Base-by-base conservation (phyloP, 352 stramenopile species). In the Globisporangium radiosum region DNA sequence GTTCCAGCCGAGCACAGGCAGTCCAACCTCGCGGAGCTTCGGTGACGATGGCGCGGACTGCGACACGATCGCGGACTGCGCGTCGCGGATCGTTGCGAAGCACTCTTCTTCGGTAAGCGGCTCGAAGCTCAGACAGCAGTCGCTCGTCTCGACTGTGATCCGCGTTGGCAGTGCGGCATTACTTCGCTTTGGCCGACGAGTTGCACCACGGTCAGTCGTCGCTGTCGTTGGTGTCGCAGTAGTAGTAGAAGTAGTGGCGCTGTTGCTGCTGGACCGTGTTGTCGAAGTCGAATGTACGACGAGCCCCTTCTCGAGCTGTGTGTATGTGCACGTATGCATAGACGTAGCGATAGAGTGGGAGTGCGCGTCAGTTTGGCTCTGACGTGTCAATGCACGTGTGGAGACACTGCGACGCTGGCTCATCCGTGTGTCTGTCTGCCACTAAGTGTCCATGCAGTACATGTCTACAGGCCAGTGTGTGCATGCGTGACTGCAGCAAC, bases 1-100 rank as follows among this genome's bases (percentile, higher is more conserved):
- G 39, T 63, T 70, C 70, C 70, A 77, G 56, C 67, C 70, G 56
- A 77, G 67, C 50, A 77, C 57, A 0, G 59, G 40, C 0, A 50
- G 45, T 0, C 64, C 70, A 7, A 70, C 51, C 15, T 65, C 58
- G 3, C 42, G 48, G 51, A 77, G 73, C 13, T 36, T 61, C 0
- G 42, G 4, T 13, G 43, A 5, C 1, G 19, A 33, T 33, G 25
- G 51, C 10, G 55, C 43, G 8, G 47, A 47, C 47, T 66, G 69
- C 11, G 69, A 76, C 15, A 54, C 54, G 11, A 71, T 60, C 5
- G 68, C 52, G 4, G 14, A 48, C 19, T 70, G 56, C 17, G 62
- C 45, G 0, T 2, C n/a, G 33, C 59, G 53, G 13, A 68, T 66
- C 7, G 72, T 64, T 0, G 7, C 47, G 17, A 54, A 55, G 52